Conservation (phyloP, 1,284 basidiomycete genomes). For the Trametes versicolor region DNA sequence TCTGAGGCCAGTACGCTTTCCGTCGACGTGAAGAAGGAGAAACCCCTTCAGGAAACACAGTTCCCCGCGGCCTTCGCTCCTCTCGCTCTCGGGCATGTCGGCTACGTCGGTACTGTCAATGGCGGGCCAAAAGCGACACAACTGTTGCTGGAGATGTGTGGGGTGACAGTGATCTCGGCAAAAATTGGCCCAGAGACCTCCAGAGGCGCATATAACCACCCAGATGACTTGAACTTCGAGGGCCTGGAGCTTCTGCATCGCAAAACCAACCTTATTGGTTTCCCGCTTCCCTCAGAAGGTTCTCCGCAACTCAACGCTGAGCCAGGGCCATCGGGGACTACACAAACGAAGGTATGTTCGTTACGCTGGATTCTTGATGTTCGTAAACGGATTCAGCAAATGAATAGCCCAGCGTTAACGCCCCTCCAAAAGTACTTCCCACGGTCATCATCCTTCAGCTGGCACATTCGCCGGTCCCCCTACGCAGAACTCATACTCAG, state of each 20-base stretch:
- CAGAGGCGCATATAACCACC: not conserved
- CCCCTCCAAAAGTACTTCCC: not conserved
- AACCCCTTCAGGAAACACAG: not conserved
- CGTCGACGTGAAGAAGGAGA: not conserved
- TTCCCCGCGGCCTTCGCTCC: not conserved
- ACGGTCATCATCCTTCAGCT: not conserved
- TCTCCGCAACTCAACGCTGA: too few relatives aligned
- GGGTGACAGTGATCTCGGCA: slow-evolving; percentile 17
- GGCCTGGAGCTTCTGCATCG: not conserved
- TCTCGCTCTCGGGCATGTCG: slow-evolving; percentile 27
- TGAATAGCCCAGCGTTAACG: not conserved
- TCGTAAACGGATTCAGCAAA: too few relatives aligned
- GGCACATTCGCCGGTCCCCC: not conserved
- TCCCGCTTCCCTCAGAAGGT: too few relatives aligned
- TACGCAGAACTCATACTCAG: not conserved
- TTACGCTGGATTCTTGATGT: too few relatives aligned
- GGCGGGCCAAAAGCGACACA: slow-evolving; percentile 28
- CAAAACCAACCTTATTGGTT: not conserved
- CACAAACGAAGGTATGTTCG: too few relatives aligned
- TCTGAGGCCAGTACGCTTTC: not conserved
- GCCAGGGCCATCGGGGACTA: too few relatives aligned
- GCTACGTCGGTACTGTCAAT: slow-evolving; percentile 34
- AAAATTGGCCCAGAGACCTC: slow-evolving; percentile 20
- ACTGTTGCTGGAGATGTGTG: slow-evolving; percentile 35
- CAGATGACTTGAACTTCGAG: not conserved